phyloP scores from a whole-genome alignment of 78 protist genomes.

The Bodo saltans region DNA sequence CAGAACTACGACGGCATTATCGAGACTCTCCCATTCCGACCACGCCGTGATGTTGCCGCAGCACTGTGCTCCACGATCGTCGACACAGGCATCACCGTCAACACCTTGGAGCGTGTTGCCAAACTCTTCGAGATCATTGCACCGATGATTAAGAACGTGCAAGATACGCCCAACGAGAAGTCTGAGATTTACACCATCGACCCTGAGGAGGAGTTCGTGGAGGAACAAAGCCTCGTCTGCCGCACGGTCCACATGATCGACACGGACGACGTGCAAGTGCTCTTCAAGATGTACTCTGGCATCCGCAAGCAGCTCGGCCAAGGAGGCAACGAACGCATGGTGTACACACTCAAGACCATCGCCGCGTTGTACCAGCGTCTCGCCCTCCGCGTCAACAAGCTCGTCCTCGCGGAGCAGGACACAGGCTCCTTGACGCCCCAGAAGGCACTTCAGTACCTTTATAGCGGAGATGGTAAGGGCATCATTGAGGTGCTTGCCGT shows the following conservation, averaged over 20 bases:
- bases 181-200: slow-evolving; percentile 30
- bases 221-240: slow-evolving; percentile 73
- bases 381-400: background rate
- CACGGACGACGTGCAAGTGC: slow-evolving; percentile 48
- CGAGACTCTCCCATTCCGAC: background rate
- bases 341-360: background rate
- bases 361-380: background rate
- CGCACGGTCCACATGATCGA: slow-evolving; percentile 59
- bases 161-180: slow-evolving; percentile 40
- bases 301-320: slow-evolving; percentile 62
- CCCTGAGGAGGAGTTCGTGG: slow-evolving; percentile 61
- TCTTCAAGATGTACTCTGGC: slow-evolving; percentile 49
- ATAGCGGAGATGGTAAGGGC: background rate
- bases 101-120: slow-evolving; percentile 22
- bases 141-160: slow-evolving; percentile 64
- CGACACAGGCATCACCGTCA: background rate
- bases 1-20: background rate
- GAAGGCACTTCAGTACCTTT: background rate
- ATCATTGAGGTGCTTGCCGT: background rate
- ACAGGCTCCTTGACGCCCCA: background rate
- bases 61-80: background rate
- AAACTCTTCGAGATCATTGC: slow-evolving; percentile 34
- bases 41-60: background rate
- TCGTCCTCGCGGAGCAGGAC: background rate
- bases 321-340: slow-evolving; percentile 67